Conservation (phyloP, 345 rosid species). For the Durio zibethinus region DNA sequence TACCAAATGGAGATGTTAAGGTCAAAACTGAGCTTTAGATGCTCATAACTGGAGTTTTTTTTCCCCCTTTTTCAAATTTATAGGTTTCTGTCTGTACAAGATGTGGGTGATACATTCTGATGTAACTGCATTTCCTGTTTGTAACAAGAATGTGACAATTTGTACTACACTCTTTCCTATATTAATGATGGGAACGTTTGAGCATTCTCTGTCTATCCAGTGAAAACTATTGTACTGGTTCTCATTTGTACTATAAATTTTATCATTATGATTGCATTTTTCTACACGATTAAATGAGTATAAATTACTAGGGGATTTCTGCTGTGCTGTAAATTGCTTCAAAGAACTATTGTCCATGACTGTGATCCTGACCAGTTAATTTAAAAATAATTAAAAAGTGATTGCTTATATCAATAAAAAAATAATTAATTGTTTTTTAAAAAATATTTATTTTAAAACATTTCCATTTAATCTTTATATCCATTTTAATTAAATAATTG, state of each 20-base stretch:
- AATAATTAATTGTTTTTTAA: too few species aligned
- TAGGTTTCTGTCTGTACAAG: constrained; percentile 7
- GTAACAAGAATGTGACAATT: neutral
- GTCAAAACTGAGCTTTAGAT: constrained; percentile 59
- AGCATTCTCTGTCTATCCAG: neutral
- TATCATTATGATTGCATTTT: neutral
- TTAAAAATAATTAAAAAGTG: too few species aligned
- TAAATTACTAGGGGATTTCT: neutral
- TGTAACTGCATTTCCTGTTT: constrained; percentile 3
- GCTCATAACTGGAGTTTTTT: neutral
- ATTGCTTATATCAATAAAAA: neutral
- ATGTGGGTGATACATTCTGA: neutral
- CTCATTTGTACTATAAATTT: neutral
- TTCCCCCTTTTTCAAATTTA: neutral
- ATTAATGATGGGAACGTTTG: neutral
- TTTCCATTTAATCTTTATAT: too few species aligned
- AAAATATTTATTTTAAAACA: too few species aligned
- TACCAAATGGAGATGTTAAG: constrained; percentile 88
- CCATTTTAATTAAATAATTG: too few species aligned
- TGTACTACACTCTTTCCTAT: neutral
- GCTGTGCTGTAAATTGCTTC: neutral
- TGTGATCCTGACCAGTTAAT: neutral
- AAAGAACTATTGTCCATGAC: neutral
- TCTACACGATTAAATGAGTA: neutral
- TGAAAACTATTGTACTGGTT: neutral